Evolutionary conservation across 768 basidiomycete genomes (phyloP).

Genomic region (Agrocybe praecox): DNA sequence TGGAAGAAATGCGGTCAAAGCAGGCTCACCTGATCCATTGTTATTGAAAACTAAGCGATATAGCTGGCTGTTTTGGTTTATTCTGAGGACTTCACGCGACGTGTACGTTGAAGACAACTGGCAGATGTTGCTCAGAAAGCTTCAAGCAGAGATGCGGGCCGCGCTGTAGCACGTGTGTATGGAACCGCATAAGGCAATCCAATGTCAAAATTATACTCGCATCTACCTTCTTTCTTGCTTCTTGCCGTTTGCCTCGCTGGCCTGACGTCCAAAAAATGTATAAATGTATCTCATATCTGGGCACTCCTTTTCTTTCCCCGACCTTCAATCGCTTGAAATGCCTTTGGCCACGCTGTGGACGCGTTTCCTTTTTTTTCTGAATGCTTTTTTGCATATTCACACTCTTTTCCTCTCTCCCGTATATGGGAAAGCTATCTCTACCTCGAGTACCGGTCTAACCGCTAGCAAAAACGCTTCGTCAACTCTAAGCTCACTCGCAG

Average conservation of each 20-base stretch:
- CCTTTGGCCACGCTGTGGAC: slow-evolving; percentile 9
- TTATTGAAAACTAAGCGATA: not conserved
- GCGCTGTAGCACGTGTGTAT: not conserved
- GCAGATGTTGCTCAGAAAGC: not conserved
- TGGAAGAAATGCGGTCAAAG: not conserved
- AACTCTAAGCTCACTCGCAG: not conserved
- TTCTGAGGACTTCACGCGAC: not conserved
- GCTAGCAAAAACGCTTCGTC: not conserved
- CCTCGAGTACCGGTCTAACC: not conserved
- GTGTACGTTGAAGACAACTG: not conserved
- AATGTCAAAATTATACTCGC: not conserved
- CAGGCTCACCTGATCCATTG: not conserved
- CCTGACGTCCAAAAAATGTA: not conserved
- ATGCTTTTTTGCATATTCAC: slow-evolving; percentile 16
- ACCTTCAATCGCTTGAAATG: not conserved
- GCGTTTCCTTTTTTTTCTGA: slow-evolving; percentile 13
- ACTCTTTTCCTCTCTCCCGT: slow-evolving; percentile 9
- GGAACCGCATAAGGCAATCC: not conserved
- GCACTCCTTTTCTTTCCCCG: not conserved
- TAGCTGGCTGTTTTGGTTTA: not conserved
- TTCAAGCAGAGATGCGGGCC: not conserved
- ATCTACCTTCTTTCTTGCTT: too few relatives aligned
- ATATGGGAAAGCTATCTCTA: not conserved
- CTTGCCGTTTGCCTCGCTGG: not conserved
- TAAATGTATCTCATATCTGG: not conserved